Conservation (phyloP, 2,329 filamentous ascomycete genomes). For the Neobulgaria alba region DNA sequence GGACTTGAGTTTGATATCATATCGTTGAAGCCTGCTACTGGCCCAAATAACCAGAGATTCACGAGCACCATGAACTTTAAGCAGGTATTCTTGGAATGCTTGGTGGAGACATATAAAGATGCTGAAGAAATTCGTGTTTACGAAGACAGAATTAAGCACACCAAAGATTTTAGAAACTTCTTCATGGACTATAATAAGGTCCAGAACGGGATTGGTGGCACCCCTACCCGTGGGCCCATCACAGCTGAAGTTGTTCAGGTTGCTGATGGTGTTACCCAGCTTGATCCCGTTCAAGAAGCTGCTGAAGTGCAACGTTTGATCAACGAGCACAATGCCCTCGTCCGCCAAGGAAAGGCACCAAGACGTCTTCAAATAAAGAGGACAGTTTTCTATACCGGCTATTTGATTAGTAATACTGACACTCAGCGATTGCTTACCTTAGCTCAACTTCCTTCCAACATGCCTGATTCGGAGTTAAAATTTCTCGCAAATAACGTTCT, state of each 20-base stretch:
- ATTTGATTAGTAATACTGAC: conserved; percentile 68
- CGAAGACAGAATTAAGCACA: conserved; percentile 58
- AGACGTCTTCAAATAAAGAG: conserved; percentile 64
- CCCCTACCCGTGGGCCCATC: conserved; percentile 54
- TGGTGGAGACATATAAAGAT: conserved; percentile 77
- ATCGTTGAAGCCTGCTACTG: conserved; percentile 75
- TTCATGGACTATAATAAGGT: conserved; percentile 66
- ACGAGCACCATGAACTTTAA: conserved; percentile 86
- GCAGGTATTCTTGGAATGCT: conserved; percentile 67
- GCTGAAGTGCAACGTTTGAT: conserved; percentile 83
- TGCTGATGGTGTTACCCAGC: conserved; percentile 60
- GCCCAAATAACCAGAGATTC: conserved; percentile 73
- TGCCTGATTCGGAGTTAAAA: conserved; percentile 64
- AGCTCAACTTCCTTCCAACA: conserved; percentile 52
- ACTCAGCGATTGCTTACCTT: conserved; percentile 64
- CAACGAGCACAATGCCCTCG: conserved; percentile 69
- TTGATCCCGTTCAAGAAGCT: conserved; percentile 73
- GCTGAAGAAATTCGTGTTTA: conserved; percentile 77
- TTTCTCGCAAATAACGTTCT: conserved; percentile 84
- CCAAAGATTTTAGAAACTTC: conserved; percentile 78
- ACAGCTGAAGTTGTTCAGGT: conserved; percentile 79
- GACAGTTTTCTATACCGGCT: conserved; percentile 85
- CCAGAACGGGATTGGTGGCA: conserved; percentile 39
- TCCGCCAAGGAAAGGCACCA: conserved; percentile 33
- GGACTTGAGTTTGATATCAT: conserved; percentile 81